Percentiles rank a stretch among this genome's conserved stretches.
Evolutionary conservation across 1,139 yeast genomes (phyloP).

Genomic region (Magnusiomyces clavatus): DNA sequence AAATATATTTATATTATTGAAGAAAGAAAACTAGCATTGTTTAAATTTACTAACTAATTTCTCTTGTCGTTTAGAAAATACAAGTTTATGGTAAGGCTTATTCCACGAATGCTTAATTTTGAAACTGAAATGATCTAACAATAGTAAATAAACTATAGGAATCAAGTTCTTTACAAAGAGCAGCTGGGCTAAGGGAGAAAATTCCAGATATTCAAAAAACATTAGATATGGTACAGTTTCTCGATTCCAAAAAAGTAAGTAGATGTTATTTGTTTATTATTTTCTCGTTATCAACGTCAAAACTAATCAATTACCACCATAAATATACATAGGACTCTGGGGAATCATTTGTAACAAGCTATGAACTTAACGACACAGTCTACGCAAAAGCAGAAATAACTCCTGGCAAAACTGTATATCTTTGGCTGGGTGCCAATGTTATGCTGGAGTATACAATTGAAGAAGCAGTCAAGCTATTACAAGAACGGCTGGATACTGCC

Average conservation of each 20-base stretch:
- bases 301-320: conserved; percentile 15
- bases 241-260: conserved; percentile 41
- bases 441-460: conserved; percentile 91
- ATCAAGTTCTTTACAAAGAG: conserved; percentile 57
- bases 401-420: conserved; percentile 56
- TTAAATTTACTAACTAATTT: not conserved
- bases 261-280: not conserved
- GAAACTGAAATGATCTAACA: not conserved
- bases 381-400: conserved; percentile 72
- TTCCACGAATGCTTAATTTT: not conserved
- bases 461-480: conserved; percentile 71
- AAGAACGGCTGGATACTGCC: conserved; percentile 57
- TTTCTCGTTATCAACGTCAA: not conserved
- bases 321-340: conserved; percentile 31
- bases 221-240: conserved; percentile 57
- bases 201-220: conserved; percentile 89
- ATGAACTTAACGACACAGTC: conserved; percentile 86
- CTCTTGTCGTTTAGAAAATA: conserved; percentile 38
- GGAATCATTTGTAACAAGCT: conserved; percentile 56
- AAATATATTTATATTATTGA: not conserved
- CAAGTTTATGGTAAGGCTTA: conserved; percentile 53
- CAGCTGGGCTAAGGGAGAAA: conserved; percentile 58
- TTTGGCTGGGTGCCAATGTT: conserved; percentile 94
- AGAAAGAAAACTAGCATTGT: not conserved
- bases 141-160: conserved; percentile 29